These are phyloP conservation scores for Luzula sylvatica DNA, from an alignment of 176 grass and related monocot species.

Conservation along the genomic window DNA sequence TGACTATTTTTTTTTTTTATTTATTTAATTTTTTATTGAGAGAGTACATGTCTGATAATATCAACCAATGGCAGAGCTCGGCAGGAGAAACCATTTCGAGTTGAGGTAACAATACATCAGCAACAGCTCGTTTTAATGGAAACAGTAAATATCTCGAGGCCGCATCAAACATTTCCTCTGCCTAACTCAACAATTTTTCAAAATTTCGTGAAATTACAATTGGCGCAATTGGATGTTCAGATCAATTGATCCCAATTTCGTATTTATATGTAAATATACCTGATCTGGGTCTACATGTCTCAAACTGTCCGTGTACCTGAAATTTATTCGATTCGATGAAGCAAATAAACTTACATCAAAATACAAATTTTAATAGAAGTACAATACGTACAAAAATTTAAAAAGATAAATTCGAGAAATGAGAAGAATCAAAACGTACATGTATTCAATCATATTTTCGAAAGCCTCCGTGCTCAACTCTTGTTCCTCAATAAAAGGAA, in stretches of 20 bases:
- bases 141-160: constrained; percentile 90
- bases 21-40: not conserved
- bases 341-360: not conserved
- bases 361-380: not conserved
- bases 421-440: constrained; percentile 37
- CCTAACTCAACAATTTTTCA: constrained; percentile 25
- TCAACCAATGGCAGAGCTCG: constrained; percentile 86
- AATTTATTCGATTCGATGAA: not conserved
- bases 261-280: constrained; percentile 26
- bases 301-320: constrained; percentile 85
- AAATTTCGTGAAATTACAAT: not conserved
- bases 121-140: constrained; percentile 71
- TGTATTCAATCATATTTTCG: constrained; percentile 95
- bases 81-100: constrained; percentile 52
- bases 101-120: constrained; percentile 57
- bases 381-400: not conserved
- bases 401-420: constrained; percentile 10
- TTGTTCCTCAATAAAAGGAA: constrained; percentile 82
- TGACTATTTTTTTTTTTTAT: not conserved
- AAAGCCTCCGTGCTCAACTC: constrained; percentile 85
- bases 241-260: not conserved
- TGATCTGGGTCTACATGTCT: constrained; percentile 58
- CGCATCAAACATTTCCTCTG: constrained; percentile 94
- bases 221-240: no score
- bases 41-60: constrained; percentile 84